These are phyloP conservation scores for Hemileia vastatrix DNA, from an alignment of 1,284 basidiomycete species.

Conservation along the genomic window DNA sequence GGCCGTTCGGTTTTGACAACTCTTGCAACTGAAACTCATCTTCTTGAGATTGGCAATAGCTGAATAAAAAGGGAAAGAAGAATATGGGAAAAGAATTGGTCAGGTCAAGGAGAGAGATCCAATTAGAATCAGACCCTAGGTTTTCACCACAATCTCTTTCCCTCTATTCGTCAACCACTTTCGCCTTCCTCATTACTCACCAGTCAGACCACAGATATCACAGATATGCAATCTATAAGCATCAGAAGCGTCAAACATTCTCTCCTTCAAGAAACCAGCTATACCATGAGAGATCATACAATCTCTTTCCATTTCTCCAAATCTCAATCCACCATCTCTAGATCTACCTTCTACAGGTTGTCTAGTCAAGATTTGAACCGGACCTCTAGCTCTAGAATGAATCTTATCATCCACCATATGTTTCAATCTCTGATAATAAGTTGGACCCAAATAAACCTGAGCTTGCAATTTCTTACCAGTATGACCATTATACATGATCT, in stretches of 20 bases:
- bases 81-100: too few species aligned
- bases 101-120: too few species aligned
- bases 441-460: constrained; percentile 94
- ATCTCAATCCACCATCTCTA: constrained; percentile 94
- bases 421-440: constrained; percentile 97
- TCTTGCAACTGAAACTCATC: constrained; percentile 50
- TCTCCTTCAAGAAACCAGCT: constrained; percentile 90
- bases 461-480: constrained; percentile 94
- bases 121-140: too few species aligned
- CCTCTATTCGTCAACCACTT: too few species aligned
- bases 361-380: constrained; percentile 89
- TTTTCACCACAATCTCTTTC: too few species aligned
- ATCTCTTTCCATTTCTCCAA: constrained; percentile 99
- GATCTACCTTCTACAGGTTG: constrained; percentile 99
- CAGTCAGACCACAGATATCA: constrained; percentile 71
- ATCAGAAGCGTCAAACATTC: constrained; percentile 56
- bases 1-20: too few species aligned
- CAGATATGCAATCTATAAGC: constrained; percentile 92
- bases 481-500: constrained; percentile 98
- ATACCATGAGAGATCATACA: constrained; percentile 99
- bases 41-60: constrained; percentile 77
- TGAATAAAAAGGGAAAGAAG: too few species aligned
- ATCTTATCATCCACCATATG: constrained; percentile 99
- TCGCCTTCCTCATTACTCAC: too few species aligned
- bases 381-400: constrained; percentile 92